Evolutionary conservation across 1,284 basidiomycete species (phyloP).

Genomic region (Takashimella tepidaria): DNA sequence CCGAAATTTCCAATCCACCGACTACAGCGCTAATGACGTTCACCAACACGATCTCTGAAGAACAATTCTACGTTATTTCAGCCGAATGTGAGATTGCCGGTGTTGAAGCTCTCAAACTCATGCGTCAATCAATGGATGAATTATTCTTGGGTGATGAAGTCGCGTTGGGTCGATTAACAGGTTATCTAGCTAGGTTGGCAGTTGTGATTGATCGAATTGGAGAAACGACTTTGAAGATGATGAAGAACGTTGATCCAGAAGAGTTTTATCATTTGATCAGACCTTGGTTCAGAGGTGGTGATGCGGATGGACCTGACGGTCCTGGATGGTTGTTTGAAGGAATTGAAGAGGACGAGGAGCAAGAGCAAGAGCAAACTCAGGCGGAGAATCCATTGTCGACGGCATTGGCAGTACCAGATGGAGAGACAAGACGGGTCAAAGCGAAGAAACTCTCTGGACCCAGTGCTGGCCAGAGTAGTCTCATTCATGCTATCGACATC

Average conservation of each 20-base stretch:
- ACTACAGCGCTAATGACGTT: conserved; percentile 61
- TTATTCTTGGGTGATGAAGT: conserved; percentile 79
- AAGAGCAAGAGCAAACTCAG: conserved; percentile 49
- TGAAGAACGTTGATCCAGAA: conserved; percentile 68
- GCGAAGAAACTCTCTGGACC: conserved; percentile 69
- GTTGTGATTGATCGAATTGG: conserved; percentile 63
- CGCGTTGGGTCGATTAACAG: conserved; percentile 65
- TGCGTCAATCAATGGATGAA: conserved; percentile 87
- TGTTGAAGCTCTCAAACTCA: conserved; percentile 74
- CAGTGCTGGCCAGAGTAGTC: conserved; percentile 82
- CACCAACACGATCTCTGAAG: conserved; percentile 76
- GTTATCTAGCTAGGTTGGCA: conserved; percentile 64
- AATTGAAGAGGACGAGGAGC: conserved; percentile 49
- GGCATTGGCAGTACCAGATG: conserved; percentile 13
- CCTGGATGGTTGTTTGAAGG: conserved; percentile 79
- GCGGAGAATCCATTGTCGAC: conserved; percentile 28
- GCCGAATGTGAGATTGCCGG: conserved; percentile 89
- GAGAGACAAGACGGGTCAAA: conserved; percentile 6
- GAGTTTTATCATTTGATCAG: conserved; percentile 80
- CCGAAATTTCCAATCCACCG: conserved; percentile 52
- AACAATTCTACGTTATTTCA: conserved; percentile 83
- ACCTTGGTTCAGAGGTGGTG: conserved; percentile 87
- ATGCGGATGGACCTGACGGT: conserved; percentile 58
- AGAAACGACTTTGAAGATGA: conserved; percentile 60
- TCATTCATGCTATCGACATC: conserved; percentile 83